These are phyloP conservation scores for Miamiensis avidus DNA, from an alignment of 169 alveolate species.

Conservation along the genomic window DNA sequence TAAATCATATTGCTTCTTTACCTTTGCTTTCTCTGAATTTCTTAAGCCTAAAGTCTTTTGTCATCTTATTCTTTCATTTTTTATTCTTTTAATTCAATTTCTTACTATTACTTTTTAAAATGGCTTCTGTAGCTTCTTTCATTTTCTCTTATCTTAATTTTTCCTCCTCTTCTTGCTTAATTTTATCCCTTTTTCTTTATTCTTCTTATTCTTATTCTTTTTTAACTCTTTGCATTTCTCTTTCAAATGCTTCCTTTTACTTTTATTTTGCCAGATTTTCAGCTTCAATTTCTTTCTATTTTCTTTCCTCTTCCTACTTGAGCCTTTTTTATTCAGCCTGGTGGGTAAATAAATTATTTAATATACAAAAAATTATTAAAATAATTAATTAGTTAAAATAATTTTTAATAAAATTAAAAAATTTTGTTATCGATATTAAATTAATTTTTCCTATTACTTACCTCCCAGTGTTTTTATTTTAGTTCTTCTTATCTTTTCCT, in stretches of 20 bases:
- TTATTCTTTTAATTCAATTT: slow-evolving; percentile 7
- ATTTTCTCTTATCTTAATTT: slow-evolving; percentile 17
- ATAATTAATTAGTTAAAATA: not conserved
- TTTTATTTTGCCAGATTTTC: slow-evolving; percentile 7
- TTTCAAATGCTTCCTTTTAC: not conserved
- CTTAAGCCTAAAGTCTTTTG: not conserved
- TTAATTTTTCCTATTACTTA: no score
- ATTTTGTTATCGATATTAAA: no score
- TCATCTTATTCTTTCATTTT: slow-evolving; percentile 16
- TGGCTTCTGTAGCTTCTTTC: slow-evolving; percentile 18
- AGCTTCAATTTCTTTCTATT: slow-evolving; percentile 17
- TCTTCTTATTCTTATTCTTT: slow-evolving; percentile 1
- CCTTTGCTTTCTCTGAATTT: not conserved
- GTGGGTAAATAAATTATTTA: not conserved
- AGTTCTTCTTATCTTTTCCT: slow-evolving; percentile 7
- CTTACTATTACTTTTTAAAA: not conserved
- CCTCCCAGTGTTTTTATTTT: slow-evolving; percentile 12
- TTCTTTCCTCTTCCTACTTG: slow-evolving; percentile 26
- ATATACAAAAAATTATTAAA: not conserved
- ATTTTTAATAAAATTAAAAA: no score
- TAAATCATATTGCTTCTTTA: no score
- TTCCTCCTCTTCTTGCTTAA: slow-evolving; percentile 4
- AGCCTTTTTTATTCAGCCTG: slow-evolving; percentile 4
- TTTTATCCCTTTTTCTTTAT: slow-evolving; percentile 5
- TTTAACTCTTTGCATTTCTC: slow-evolving; percentile 15